Percentiles rank a stretch among this genome's conserved stretches.
These are phyloP conservation scores for Reutealis trisperma DNA, from an alignment of 345 rosid genomes.

Conservation along the genomic window DNA sequence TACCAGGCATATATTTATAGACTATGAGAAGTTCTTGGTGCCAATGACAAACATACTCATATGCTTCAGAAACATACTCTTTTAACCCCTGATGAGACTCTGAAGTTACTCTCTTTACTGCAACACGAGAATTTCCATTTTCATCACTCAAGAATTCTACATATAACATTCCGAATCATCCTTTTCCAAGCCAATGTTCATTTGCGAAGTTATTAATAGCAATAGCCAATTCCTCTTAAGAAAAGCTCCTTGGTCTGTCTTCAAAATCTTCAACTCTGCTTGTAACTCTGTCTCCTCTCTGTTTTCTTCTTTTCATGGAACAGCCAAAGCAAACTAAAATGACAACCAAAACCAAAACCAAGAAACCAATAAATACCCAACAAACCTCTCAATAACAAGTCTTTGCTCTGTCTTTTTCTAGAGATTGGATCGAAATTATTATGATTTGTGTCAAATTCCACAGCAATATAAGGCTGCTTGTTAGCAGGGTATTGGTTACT, in stretches of 20 bases:
- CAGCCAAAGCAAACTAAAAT: background rate
- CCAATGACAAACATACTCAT: too few relatives aligned
- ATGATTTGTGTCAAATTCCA: too few relatives aligned
- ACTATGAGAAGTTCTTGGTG: conserved; percentile 29
- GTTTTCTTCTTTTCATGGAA: background rate
- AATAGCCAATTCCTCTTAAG: conserved; percentile 20
- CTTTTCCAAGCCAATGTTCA: conserved; percentile 26
- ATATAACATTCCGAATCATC: conserved; percentile 36
- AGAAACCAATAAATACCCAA: background rate
- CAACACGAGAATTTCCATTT: background rate
- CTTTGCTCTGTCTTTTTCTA: background rate
- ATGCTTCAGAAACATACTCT: conserved; percentile 27
- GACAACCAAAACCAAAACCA: background rate
- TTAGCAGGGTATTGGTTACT: too few relatives aligned
- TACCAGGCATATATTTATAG: conserved; percentile 21
- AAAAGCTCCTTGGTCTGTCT: conserved; percentile 31
- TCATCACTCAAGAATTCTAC: conserved; percentile 2
- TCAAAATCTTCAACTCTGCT: conserved; percentile 20
- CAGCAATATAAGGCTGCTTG: too few relatives aligned
- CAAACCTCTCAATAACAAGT: background rate
- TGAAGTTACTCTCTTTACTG: conserved; percentile 19
- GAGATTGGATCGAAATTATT: too few relatives aligned
- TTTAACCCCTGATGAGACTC: conserved; percentile 19
- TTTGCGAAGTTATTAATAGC: conserved; percentile 30
- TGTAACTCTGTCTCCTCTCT: background rate